phyloP scores from a whole-genome alignment of 768 basidiomycete species.

The Gymnopilus junonius region DNA sequence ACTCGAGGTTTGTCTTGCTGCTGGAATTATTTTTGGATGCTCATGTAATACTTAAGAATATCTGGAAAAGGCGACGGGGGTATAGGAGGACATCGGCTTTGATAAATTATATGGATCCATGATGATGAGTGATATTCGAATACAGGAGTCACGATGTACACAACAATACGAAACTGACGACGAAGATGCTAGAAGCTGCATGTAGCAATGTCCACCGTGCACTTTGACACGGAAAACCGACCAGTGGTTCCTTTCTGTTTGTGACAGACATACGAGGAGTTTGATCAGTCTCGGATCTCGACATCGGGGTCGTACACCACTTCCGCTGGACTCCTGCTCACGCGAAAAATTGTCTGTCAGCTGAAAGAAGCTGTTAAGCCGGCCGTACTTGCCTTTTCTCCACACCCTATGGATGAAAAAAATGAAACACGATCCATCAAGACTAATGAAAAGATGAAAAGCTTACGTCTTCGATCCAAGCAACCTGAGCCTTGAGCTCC shows the following conservation, averaged over 20 bases:
- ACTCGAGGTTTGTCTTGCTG: background rate
- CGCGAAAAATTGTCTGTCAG: too few relatives aligned
- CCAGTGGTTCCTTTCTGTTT: constrained; percentile 16
- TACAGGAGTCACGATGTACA: too few relatives aligned
- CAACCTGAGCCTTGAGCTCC: constrained; percentile 50
- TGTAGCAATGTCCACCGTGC: too few relatives aligned
- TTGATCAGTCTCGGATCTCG: constrained; percentile 3
- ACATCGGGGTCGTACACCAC: constrained; percentile 10
- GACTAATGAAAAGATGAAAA: background rate
- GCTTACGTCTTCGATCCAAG: constrained; percentile 50
- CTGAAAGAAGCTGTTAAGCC: background rate
- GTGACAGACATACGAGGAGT: too few relatives aligned
- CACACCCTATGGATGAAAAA: constrained; percentile 1
- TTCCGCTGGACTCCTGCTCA: background rate
- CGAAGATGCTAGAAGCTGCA: too few relatives aligned
- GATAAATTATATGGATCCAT: too few relatives aligned
- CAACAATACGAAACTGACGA: too few relatives aligned
- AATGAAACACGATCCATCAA: background rate
- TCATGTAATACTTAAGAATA: constrained; percentile 33
- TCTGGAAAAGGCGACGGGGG: constrained; percentile 27
- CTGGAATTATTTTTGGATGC: background rate
- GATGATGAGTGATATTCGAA: too few relatives aligned
- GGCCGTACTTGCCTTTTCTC: constrained; percentile 14
- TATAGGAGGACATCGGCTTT: background rate
- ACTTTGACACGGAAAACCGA: constrained; percentile 13